A percentile compares a stretch with the other conserved stretches of the same genome.
phyloP scores from a whole-genome alignment of 768 basidiomycete species.

The Jaapia argillacea region DNA sequence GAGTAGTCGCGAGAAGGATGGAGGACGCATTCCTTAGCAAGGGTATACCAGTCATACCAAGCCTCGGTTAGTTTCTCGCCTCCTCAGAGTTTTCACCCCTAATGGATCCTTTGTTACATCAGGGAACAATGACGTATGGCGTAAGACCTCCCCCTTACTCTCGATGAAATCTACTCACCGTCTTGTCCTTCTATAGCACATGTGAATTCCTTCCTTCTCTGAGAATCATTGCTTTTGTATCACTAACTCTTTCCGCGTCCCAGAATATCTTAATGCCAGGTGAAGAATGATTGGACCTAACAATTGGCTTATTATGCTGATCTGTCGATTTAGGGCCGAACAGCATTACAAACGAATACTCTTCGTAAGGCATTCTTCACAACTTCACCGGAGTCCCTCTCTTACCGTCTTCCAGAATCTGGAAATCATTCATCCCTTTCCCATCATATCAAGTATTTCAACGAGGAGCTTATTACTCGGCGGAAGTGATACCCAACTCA shows the following conservation, averaged over 20 bases:
- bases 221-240: constrained; percentile 4
- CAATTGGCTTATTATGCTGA: constrained; percentile 3
- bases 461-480: constrained; percentile 76
- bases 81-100: constrained; percentile 3
- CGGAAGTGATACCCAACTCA: constrained; percentile 67
- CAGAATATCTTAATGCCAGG: constrained; percentile 65
- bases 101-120: constrained; percentile 2
- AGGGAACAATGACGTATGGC: constrained; percentile 93
- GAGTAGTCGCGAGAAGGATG: constrained; percentile 59
- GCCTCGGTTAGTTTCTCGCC: constrained; percentile 45
- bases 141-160: constrained; percentile 30
- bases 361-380: constrained; percentile 38
- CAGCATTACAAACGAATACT: constrained; percentile 55
- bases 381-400: background rate
- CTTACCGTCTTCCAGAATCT: constrained; percentile 43
- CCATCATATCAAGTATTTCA: constrained; percentile 74
- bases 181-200: constrained; percentile 34
- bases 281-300: constrained; percentile 12
- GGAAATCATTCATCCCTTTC: constrained; percentile 74
- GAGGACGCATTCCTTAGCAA: constrained; percentile 53
- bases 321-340: constrained; percentile 46
- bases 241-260: constrained; percentile 6
- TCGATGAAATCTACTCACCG: constrained; percentile 8
- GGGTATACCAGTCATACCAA: constrained; percentile 74
- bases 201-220: constrained; percentile 25